Percentiles rank a stretch among this genome's conserved stretches.
Conservation (phyloP, 75 land plant species). For the Isoetes taiwanensis region DNA sequence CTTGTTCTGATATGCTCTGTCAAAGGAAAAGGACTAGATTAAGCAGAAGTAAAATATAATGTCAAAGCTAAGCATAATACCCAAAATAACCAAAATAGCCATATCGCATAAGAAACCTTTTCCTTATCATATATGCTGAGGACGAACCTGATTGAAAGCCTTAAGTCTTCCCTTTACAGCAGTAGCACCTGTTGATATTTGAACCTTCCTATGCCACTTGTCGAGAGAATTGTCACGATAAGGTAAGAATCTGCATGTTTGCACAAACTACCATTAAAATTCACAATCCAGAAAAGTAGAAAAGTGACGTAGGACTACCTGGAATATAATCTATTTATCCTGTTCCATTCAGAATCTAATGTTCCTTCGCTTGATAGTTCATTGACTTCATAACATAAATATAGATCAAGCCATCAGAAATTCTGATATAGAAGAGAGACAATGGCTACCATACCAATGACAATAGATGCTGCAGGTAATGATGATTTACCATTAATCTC, state of each 20-base stretch:
- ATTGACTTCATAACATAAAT: not conserved
- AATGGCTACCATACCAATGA: too few relatives aligned
- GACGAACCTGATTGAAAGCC: slow-evolving; percentile 88
- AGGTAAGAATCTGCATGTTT: slow-evolving; percentile 40
- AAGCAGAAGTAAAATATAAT: slow-evolving; percentile 3
- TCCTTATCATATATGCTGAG: too few relatives aligned
- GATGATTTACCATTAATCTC: too few relatives aligned
- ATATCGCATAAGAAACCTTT: too few relatives aligned
- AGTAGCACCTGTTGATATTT: slow-evolving; percentile 83
- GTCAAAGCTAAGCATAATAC: not conserved
- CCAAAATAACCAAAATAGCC: too few relatives aligned
- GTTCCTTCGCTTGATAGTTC: not conserved
- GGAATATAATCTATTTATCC: not conserved
- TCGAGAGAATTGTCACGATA: slow-evolving; percentile 73
- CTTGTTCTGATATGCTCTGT: slow-evolving; percentile 85
- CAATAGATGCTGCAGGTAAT: too few relatives aligned
- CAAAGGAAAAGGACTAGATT: not conserved
- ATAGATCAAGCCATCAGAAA: not conserved
- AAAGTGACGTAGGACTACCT: not conserved
- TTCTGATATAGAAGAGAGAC: not conserved
- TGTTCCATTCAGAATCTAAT: not conserved
- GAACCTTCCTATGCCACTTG: slow-evolving; percentile 92
- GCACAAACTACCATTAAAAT: not conserved
- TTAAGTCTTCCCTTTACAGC: slow-evolving; percentile 57
- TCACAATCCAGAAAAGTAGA: not conserved